Conservation (phyloP, 129 eudicot genomes). For the Heracleum sosnowskyi region DNA sequence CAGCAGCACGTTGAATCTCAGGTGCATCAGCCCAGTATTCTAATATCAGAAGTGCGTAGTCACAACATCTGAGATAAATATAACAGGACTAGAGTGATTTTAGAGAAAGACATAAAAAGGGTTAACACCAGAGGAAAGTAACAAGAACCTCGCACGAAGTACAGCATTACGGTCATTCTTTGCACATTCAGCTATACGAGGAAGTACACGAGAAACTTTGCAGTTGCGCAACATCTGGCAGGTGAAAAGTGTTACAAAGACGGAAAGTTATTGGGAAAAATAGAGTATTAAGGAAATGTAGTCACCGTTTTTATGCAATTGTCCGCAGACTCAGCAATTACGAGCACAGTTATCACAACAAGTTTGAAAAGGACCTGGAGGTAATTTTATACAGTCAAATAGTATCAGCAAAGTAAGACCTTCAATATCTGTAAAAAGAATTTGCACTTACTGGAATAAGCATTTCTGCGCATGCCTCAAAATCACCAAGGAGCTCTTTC, state of each 20-base stretch:
- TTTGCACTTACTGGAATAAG: constrained; percentile 73
- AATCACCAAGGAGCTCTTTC: constrained; percentile 92
- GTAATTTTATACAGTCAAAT: constrained; percentile 33
- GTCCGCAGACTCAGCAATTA: constrained; percentile 94
- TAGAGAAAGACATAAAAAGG: background rate
- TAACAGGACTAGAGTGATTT: constrained; percentile 2
- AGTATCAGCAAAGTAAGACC: constrained; percentile 3
- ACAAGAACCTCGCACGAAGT: constrained; percentile 79
- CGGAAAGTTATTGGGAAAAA: background rate
- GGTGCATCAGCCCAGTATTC: constrained; percentile 98
- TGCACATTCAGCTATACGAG: constrained; percentile 85
- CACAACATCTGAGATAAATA: constrained; percentile 68
- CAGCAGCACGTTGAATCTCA: constrained; percentile 94
- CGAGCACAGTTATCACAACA: constrained; percentile 97
- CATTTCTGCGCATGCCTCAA: constrained; percentile 87
- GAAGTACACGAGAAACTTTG: constrained; percentile 84
- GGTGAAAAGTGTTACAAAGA: constrained; percentile 18
- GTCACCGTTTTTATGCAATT: constrained; percentile 95
- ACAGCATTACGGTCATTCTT: constrained; percentile 83
- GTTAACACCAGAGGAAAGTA: background rate
- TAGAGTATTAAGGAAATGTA: background rate
- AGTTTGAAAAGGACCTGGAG: constrained; percentile 97
- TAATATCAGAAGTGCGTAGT: constrained; percentile 81
- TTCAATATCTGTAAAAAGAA: constrained; percentile 4
- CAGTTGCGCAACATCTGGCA: constrained; percentile 92